Evolutionary conservation across 176 grass and related monocot genomes (phyloP), one percentile per base, ranked within the genome.

Genomic region (Stipa capillata): DNA sequence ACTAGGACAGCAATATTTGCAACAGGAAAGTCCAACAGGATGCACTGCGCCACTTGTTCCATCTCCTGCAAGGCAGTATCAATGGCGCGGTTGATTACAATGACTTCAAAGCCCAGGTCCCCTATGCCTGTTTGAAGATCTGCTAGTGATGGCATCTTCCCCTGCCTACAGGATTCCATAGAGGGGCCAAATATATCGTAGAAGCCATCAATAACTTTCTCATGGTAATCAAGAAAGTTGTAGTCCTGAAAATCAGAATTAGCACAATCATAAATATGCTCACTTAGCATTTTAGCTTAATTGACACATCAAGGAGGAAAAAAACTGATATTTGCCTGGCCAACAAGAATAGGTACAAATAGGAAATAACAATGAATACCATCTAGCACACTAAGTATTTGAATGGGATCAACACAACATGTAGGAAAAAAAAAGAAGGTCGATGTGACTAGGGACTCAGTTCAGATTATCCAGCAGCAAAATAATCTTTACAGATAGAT

Each of bases 101-200:
- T 93, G 71, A 99, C 96, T 91, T 99, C 96, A 87, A 95, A 99
- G 44, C 96, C 96, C 31, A 99, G 88, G 80, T 99, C 96, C 0
- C 96, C 96, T 42, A 99, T 99, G 65, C 85, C 81, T 59, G 92
- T 87, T 80, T 99, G 96, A 64, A 99, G 96, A 81, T 99, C 92
- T 55, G 83, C 79, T 60, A 95, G 82, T 56, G 92, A 93, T 61
- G 96, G 96, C 90, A 99, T 90, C 50, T 88, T 92, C 45, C 87
- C 87, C 55, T 92, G 92, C 67, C 68, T 89, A 13, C 83, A 92
- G 55, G 80, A 87, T 64, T 95, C 84, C 53, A 84, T 77, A 34
- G 84, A 89, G 69, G 83, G 82, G 50, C 85, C 90, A 86, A 93
- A 89, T 71, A 99, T 95, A 70, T 99, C 96, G 60, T 89, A 99